Conservation (phyloP, 2,329 filamentous ascomycete genomes). For the Aspergillus sp. region DNA sequence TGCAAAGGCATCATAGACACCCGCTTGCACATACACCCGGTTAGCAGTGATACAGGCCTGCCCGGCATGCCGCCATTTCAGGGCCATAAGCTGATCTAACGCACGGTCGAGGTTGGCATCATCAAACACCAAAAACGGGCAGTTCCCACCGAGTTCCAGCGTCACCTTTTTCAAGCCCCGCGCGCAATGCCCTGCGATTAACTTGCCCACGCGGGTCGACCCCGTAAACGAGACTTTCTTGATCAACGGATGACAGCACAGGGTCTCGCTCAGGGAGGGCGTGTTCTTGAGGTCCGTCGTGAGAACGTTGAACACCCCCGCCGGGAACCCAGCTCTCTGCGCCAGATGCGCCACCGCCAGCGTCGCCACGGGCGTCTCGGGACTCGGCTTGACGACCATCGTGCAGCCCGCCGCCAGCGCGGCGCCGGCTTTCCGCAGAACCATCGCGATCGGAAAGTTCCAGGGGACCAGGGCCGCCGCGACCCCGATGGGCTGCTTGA, state of each 20-base stretch:
- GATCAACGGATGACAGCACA: constrained; percentile 49
- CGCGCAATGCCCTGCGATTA: constrained; percentile 52
- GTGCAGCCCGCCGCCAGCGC: constrained; percentile 65
- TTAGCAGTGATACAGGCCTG: constrained; percentile 42
- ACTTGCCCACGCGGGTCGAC: constrained; percentile 53
- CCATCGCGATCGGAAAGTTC: constrained; percentile 64
- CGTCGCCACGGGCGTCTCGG: constrained; percentile 55
- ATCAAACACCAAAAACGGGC: constrained; percentile 57
- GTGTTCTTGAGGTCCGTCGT: constrained; percentile 43
- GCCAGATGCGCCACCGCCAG: constrained; percentile 48
- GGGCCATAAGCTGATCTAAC: constrained; percentile 30
- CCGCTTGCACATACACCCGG: constrained; percentile 37
- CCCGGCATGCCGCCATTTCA: constrained; percentile 38
- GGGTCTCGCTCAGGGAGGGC: constrained; percentile 36
- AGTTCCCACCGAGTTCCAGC: constrained; percentile 57
- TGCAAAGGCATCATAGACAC: constrained; percentile 46
- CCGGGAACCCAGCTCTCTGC: constrained; percentile 48
- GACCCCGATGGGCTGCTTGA: constrained; percentile 68
- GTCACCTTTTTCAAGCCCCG: constrained; percentile 57
- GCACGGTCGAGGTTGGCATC: constrained; percentile 52
- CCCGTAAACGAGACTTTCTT: constrained; percentile 57
- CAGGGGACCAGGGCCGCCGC: constrained; percentile 61
- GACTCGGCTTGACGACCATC: constrained; percentile 65
- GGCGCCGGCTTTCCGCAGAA: constrained; percentile 58
- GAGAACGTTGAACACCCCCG: constrained; percentile 54